A percentile compares a stretch with the other conserved stretches of the same genome.
Conservation (phyloP, 116 monocot genomes). For the Zostera marina region DNA sequence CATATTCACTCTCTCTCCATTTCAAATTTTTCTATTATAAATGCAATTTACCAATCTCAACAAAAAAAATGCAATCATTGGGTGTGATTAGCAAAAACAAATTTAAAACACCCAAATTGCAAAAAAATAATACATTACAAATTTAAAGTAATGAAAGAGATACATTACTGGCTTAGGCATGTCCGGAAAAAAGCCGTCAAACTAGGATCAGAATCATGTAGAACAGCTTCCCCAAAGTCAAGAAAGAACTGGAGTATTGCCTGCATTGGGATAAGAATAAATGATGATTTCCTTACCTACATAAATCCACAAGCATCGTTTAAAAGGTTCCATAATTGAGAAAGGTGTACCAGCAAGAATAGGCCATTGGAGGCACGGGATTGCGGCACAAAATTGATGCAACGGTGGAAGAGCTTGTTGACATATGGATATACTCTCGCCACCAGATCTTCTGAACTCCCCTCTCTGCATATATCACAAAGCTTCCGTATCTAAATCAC, state of each 20-base stretch:
- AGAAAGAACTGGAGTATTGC: constrained; percentile 89
- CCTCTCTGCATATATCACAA: constrained; percentile 65
- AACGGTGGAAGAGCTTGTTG: constrained; percentile 86
- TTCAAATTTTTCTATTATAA: no score
- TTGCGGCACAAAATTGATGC: constrained; percentile 37
- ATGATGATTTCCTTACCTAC: no score
- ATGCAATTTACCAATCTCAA: no score
- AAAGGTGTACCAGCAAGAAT: constrained; percentile 40
- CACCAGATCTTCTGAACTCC: constrained; percentile 53
- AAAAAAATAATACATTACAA: no score
- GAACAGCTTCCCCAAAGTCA: constrained; percentile 91
- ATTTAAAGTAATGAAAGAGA: neutral
- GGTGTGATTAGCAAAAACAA: no score
- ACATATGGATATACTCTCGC: constrained; percentile 68
- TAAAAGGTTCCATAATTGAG: neutral
- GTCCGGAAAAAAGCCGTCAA: constrained; percentile 70
- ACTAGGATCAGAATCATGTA: constrained; percentile 89
- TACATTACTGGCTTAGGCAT: constrained; percentile 72
- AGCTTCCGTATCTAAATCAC: constrained; percentile 19
- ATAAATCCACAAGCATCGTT: no score
- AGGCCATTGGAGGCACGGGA: constrained; percentile 56
- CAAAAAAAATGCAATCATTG: no score
- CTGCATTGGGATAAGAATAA: constrained; percentile 16
- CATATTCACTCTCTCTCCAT: no score
- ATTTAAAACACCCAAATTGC: neutral